These are phyloP conservation scores for Xylaria curta DNA, from an alignment of 495 filamentous ascomycete species.

Conservation along the genomic window DNA sequence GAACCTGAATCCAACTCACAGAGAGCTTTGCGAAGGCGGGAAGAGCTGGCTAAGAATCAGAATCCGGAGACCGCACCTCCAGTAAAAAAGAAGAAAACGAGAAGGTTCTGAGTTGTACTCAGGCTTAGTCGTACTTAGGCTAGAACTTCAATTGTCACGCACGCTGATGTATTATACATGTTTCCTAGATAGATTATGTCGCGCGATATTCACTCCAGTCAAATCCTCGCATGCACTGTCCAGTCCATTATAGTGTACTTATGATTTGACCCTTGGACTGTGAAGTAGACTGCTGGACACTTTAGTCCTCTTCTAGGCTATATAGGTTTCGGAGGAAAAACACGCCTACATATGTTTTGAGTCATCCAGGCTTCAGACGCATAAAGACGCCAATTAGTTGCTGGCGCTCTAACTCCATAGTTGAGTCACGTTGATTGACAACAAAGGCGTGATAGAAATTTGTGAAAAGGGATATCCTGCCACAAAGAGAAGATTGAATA, in stretches of 20 bases:
- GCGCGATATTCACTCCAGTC: background rate
- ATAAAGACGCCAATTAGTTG: background rate
- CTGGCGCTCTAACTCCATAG: background rate
- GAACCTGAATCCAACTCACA: slow-evolving; percentile 50
- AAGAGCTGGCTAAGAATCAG: slow-evolving; percentile 68
- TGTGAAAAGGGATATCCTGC: background rate
- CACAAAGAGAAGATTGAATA: background rate
- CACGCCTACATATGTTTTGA: background rate
- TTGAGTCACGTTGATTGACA: background rate
- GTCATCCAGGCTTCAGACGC: background rate
- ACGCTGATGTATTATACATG: background rate
- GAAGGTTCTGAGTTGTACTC: slow-evolving; percentile 56
- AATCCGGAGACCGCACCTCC: slow-evolving; percentile 66
- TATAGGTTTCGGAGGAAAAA: background rate
- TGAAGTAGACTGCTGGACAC: background rate
- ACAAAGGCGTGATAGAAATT: background rate
- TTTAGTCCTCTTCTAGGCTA: background rate
- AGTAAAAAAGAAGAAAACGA: slow-evolving; percentile 65
- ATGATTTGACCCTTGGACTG: background rate
- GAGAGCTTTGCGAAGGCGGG: slow-evolving; percentile 66
- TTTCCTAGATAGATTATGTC: background rate
- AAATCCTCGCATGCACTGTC: background rate
- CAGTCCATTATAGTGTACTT: background rate
- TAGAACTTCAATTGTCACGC: background rate
- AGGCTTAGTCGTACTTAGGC: no score